These are phyloP conservation scores for Entomophthora muscae DNA, from an alignment of 371 early-diverging fungal genomes.

Conservation along the genomic window DNA sequence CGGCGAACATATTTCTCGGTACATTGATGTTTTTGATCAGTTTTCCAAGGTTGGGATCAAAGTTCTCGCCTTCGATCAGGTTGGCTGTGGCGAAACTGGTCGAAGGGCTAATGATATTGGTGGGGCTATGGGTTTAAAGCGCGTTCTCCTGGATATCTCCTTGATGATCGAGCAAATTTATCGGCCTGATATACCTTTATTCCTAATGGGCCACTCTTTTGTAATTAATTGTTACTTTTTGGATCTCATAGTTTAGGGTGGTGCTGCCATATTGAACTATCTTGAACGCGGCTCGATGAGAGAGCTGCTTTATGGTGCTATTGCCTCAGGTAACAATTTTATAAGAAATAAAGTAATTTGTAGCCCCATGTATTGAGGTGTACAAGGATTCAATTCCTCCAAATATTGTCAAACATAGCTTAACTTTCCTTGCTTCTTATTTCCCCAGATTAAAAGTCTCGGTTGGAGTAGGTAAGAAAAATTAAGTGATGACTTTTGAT, in stretches of 20 bases:
- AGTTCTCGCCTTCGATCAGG: conserved; percentile 36
- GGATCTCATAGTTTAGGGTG: conserved; percentile 34
- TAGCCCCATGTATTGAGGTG: no score
- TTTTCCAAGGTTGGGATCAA: conserved; percentile 33
- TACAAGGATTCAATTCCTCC: no score
- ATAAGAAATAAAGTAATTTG: no score
- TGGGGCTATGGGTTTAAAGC: conserved; percentile 27
- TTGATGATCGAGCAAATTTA: conserved; percentile 23
- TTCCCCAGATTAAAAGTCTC: no score
- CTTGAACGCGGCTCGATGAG: conserved; percentile 18
- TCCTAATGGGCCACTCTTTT: conserved; percentile 49
- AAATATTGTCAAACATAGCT: no score
- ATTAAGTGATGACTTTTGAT: no score
- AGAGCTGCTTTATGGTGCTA: conserved; percentile 22
- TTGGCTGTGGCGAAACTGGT: conserved; percentile 42
- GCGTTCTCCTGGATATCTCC: conserved; percentile 26
- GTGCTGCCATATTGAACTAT: conserved; percentile 30
- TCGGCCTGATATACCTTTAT: conserved; percentile 21
- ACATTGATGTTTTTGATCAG: conserved; percentile 26
- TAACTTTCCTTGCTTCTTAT: no score
- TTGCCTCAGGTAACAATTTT: conserved; percentile 24
- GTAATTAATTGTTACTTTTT: conserved; percentile 18
- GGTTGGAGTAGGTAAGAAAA: no score
- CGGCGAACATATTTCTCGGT: conserved; percentile 41
- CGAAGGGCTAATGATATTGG: conserved; percentile 26